These are phyloP conservation scores for Botrytis cinerea DNA, from an alignment of 2,329 filamentous ascomycete species.

Conservation along the genomic window DNA sequence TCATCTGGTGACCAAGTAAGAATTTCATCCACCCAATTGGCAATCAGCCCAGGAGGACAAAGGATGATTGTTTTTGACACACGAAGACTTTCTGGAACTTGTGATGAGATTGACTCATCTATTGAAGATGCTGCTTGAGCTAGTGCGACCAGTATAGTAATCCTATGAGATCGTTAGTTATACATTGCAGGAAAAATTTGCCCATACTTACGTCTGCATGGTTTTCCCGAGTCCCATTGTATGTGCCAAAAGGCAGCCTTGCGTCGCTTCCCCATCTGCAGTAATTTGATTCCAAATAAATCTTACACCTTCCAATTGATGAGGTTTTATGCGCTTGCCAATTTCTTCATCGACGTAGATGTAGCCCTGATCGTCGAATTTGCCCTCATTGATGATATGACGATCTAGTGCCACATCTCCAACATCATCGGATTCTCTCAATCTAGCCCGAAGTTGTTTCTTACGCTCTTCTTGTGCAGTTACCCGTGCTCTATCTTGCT, in stretches of 20 bases:
- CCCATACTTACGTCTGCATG: conserved; percentile 68
- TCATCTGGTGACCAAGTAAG: conserved; percentile 63
- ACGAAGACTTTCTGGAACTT: conserved; percentile 68
- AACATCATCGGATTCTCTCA: conserved; percentile 48
- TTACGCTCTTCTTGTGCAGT: conserved; percentile 56
- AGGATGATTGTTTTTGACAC: conserved; percentile 68
- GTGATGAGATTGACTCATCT: conserved; percentile 57
- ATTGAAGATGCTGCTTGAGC: conserved; percentile 63
- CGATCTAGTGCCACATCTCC: conserved; percentile 48
- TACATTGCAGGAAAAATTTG: neutral
- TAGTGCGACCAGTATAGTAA: conserved; percentile 78
- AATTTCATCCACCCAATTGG: conserved; percentile 84
- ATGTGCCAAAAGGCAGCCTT: conserved; percentile 82
- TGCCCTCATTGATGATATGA: conserved; percentile 68
- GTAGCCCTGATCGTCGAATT: conserved; percentile 58
- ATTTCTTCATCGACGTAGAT: conserved; percentile 68
- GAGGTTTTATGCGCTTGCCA: conserved; percentile 67
- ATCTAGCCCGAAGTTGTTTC: conserved; percentile 49
- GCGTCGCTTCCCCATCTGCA: conserved; percentile 51
- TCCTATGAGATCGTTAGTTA: conserved; percentile 45
- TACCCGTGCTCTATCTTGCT: conserved; percentile 55
- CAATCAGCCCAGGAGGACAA: conserved; percentile 71
- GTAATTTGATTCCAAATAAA: conserved; percentile 87
- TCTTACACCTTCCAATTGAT: conserved; percentile 78
- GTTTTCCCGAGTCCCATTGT: conserved; percentile 94